Percentiles rank a stretch among this genome's conserved stretches.
Conservation (phyloP, 169 alveolate species). For the Cryptosporidium parvum region DNA sequence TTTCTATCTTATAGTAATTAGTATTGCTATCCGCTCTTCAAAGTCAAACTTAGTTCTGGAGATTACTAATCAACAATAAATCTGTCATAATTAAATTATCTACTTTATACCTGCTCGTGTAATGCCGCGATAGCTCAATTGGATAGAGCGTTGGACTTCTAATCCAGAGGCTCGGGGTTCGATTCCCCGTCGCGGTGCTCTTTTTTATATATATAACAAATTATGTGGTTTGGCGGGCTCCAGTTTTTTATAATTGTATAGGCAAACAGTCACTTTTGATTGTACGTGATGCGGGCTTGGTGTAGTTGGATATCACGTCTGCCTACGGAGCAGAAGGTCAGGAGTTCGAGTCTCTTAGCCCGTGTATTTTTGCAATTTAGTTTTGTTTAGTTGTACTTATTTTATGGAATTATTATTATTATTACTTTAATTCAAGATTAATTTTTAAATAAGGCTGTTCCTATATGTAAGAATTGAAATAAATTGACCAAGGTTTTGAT, state of each 20-base stretch:
- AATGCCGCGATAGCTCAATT: conserved; percentile 77
- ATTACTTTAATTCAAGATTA: background rate
- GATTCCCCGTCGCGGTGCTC: conserved; percentile 78
- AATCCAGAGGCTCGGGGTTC: conserved; percentile 79
- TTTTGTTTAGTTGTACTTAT: too few relatives aligned
- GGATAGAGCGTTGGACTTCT: conserved; percentile 78
- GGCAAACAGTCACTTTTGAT: conserved; percentile 30
- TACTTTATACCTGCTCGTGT: background rate
- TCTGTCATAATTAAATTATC: background rate
- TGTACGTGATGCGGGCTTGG: conserved; percentile 75
- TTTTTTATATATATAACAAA: background rate
- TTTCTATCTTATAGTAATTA: too few relatives aligned
- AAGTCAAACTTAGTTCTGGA: background rate
- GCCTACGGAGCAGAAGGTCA: conserved; percentile 79
- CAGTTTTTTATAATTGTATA: background rate
- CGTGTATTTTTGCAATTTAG: conserved; percentile 15
- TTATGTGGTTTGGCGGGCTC: background rate
- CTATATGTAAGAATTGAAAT: too few relatives aligned
- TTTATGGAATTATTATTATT: too few relatives aligned
- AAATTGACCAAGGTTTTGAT: too few relatives aligned
- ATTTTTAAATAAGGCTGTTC: too few relatives aligned
- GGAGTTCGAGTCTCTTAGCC: conserved; percentile 78
- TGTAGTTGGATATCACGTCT: conserved; percentile 78
- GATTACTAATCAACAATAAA: background rate
- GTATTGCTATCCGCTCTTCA: background rate